Evolutionary conservation across 305 asterid genomes (phyloP), one percentile per base, ranked within the genome.

Genomic region (Fraxinus angustifolia): DNA sequence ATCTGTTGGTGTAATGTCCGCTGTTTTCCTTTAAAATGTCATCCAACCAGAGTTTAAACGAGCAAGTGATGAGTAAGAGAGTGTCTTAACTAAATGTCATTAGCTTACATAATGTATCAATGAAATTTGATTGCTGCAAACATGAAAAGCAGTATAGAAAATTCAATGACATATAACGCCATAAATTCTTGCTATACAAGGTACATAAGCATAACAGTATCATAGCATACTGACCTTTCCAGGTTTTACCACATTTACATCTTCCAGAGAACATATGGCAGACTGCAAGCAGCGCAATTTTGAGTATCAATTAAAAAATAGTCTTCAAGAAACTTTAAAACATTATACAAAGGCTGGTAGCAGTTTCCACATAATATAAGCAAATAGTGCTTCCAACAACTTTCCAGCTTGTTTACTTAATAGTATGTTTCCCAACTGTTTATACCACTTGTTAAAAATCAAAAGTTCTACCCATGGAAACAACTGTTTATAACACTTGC

Each of bases 191-290:
- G 67, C 67, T 17, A 56, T 56, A 56, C 19, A 58, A 79, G 45
- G 33, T n/a, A 83, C 58, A 80, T 74, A 83, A 72, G 72, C 76
- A 76, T 76, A 16, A 70, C 28, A 74, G 75, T 53, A 82, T 81
- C 60, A 74, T 78, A 14, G n/a, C 70, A 76, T 42, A 83, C 94
- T 83, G 78, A 95, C 99, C 98, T 90, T 95, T 87, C 94, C 96
- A 31, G 92, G 91, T 87, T 87, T 93, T 33, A 90, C 86, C 82
- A 87, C 77, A 80, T 81, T 82, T 79, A 86, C 87, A 68, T 95
- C 99, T 82, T 92, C 94, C 86, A 95, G 86, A 78, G 99, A 93
- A 81, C 97, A 93, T 85, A 95, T 95, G 19, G 97, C 99, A 86
- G 90, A 75, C 99, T 95, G 97, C 90, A 89, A 91, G 77, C 84